A percentile compares a stretch with the other conserved stretches of the same genome.
These are phyloP conservation scores for Cryphonectria japonica DNA, from an alignment of 2,329 filamentous ascomycete species.

Conservation along the genomic window DNA sequence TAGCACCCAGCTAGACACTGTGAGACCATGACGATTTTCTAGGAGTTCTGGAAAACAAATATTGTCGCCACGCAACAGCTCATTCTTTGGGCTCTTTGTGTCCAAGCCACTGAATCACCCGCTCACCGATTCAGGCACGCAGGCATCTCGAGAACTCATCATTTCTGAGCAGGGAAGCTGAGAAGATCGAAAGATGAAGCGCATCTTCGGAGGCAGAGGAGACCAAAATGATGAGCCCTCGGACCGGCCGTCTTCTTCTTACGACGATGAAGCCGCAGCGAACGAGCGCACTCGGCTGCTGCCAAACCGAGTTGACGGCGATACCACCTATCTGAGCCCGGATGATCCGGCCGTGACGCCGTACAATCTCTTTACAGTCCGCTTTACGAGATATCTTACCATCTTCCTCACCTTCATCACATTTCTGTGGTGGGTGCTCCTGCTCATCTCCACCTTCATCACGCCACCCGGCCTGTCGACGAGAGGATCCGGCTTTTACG, in stretches of 20 bases:
- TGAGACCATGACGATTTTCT: not conserved
- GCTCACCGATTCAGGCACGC: slow-evolving; percentile 1
- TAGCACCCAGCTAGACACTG: not conserved
- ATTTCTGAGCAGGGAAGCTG: not conserved
- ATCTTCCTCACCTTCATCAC: slow-evolving; percentile 74
- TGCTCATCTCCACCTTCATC: slow-evolving; percentile 88
- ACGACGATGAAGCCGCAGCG: slow-evolving; percentile 33
- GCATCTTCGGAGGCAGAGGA: slow-evolving; percentile 23
- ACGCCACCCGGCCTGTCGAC: slow-evolving; percentile 86
- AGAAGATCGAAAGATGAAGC: slow-evolving; percentile 21
- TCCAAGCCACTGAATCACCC: not conserved
- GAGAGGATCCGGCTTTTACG: slow-evolving; percentile 89
- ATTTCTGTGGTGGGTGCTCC: slow-evolving; percentile 89
- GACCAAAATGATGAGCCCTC: slow-evolving; percentile 34
- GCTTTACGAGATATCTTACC: slow-evolving; percentile 77
- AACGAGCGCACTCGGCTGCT: slow-evolving; percentile 69
- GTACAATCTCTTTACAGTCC: slow-evolving; percentile 92
- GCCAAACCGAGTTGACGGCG: slow-evolving; percentile 64
- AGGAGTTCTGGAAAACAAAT: not conserved
- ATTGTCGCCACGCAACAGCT: not conserved
- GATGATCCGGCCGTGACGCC: slow-evolving; percentile 87
- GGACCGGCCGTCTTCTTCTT: slow-evolving; percentile 28
- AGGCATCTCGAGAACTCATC: slow-evolving; percentile 5
- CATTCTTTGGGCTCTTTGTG: not conserved
- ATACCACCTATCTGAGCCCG: slow-evolving; percentile 67